Evolutionary conservation across 441 rosid genomes (phyloP), one percentile per base, ranked within the genome.

Genomic region (Corymbia citriodora): DNA sequence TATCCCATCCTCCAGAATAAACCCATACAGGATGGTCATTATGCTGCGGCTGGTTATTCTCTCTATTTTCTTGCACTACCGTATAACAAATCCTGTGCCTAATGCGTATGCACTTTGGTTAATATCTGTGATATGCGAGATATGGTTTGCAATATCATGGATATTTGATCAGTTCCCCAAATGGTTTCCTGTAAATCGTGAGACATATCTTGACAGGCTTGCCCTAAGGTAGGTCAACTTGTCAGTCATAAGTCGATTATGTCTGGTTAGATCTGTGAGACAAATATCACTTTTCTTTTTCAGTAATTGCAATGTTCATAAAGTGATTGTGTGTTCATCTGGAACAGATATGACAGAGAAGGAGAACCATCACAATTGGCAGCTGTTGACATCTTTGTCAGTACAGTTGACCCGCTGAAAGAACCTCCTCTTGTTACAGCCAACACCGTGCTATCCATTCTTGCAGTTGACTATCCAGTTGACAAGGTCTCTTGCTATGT

Each of bases 91-190:
- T 53, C 91, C 91, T 74, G 91, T 90, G 63, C 82, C 89, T 49
- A 88, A 90, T 90, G 91, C 91, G n/a, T 90, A 18, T 81, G 91
- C 61, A 31, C 90, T 90, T 49, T 90, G 91, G 91, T 50, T 90
- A 65, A 88, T 90, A 53, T 90, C 91, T 27, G 91, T 90, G 54
- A 90, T 90, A 23, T 90, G 91, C 40, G 91, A 90, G 88, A 88
- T 90, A n/a, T 90, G 91, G 91, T 90, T 90, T 57, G 91, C 91
- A 29, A 88, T 90, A 55, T 90, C 91, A 82, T 88, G 91, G 91
- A 90, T 90, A 36, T 63, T 90, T 15, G 91, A 90, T 88, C 91
- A 90, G 91, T 90, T 90, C 65, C 91, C 91, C 29, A 90, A 90
- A 70, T 88, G 91, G 89, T 88, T 90, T 53, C 91, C 90, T 53